Evolutionary conservation across 495 filamentous ascomycete species (phyloP).

Genomic region (Articulospora tetracladia): DNA sequence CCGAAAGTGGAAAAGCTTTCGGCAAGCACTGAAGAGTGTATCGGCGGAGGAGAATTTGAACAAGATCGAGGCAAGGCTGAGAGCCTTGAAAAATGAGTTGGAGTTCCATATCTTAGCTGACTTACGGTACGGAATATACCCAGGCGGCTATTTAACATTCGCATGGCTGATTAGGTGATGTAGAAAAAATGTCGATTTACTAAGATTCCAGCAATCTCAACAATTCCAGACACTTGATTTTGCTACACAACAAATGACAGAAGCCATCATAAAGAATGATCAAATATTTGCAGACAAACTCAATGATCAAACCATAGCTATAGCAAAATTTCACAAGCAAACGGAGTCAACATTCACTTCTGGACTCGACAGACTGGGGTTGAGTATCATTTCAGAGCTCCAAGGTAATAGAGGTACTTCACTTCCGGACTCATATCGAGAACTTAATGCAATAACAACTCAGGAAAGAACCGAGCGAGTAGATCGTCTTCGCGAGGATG

Average conservation of each 20-base stretch:
- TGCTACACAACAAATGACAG: not conserved
- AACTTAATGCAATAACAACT: not conserved
- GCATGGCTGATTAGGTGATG: not conserved
- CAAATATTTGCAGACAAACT: not conserved
- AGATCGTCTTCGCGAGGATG: not conserved
- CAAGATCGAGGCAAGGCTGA: not conserved
- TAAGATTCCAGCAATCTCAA: not conserved
- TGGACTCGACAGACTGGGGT: not conserved
- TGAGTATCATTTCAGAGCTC: not conserved
- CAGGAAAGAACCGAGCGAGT: not conserved
- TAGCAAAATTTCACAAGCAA: too few relatives aligned
- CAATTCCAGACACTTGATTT: not conserved
- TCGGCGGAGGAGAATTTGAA: not conserved
- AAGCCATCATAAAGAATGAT: not conserved
- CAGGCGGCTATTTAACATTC: not conserved
- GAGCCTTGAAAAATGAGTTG: not conserved
- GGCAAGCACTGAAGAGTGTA: not conserved
- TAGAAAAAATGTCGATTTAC: not conserved
- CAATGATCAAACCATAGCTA: too few relatives aligned
- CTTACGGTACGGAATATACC: not conserved
- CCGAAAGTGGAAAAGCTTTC: slow-evolving; percentile 3
- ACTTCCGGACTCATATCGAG: not conserved
- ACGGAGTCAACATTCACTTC: too few relatives aligned
- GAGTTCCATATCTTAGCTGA: not conserved
- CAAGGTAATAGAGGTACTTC: not conserved